These are phyloP conservation scores for Saccharomycopsis synnaedendra DNA, from an alignment of 805 yeast genomes.

Conservation along the genomic window DNA sequence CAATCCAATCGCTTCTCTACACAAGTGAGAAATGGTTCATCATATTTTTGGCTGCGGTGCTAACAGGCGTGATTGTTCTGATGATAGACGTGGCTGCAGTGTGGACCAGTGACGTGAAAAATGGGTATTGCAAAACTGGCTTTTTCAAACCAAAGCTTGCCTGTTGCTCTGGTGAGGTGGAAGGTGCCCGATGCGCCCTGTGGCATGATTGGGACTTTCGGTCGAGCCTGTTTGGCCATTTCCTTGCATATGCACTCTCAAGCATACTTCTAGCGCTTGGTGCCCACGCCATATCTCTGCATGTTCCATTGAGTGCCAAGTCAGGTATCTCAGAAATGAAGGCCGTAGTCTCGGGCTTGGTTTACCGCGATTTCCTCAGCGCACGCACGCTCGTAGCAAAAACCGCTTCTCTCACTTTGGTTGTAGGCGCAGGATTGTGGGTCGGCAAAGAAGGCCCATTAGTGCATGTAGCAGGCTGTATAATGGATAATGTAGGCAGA, in stretches of 20 bases:
- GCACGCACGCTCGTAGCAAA: conserved; percentile 42
- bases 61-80: conserved; percentile 8
- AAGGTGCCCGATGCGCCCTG: conserved; percentile 9
- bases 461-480: conserved; percentile 65
- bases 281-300: conserved; percentile 17
- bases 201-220: conserved; percentile 17
- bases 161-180: conserved; percentile 19
- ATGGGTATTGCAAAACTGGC: conserved; percentile 11
- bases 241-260: conserved; percentile 2
- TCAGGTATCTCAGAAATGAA: conserved; percentile 73
- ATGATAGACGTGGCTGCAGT: conserved; percentile 8
- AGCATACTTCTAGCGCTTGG: background rate
- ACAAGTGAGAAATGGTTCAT: conserved; percentile 13
- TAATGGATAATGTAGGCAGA: conserved; percentile 26
- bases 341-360: conserved; percentile 54
- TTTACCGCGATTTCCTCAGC: conserved; percentile 42
- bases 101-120: conserved; percentile 14
- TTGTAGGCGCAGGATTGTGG: conserved; percentile 71
- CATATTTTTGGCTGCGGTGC: conserved; percentile 20
- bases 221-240: conserved; percentile 5
- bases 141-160: conserved; percentile 5
- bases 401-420: conserved; percentile 45
- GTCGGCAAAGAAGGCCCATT: conserved; percentile 82
- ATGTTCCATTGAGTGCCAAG: conserved; percentile 29
- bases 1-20: background rate